These are phyloP conservation scores for Phytophthora pseudosyringae DNA, from an alignment of 352 stramenopile genomes.

Conservation along the genomic window DNA sequence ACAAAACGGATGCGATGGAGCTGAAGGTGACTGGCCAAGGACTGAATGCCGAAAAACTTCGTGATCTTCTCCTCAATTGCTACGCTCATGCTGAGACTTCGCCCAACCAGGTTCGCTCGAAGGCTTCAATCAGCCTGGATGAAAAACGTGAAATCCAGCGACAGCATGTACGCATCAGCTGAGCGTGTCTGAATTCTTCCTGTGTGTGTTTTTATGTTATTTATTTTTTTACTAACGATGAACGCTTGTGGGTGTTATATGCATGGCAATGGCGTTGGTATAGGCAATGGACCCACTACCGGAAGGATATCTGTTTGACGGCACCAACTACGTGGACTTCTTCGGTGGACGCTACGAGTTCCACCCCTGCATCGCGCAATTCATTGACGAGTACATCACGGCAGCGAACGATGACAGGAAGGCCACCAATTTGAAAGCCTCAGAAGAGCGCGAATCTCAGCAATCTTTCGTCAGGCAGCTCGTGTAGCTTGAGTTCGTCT, in stretches of 20 bases:
- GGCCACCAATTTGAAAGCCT: conserved; percentile 54
- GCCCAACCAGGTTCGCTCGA: conserved; percentile 47
- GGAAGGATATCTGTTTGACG: conserved; percentile 76
- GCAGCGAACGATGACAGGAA: conserved; percentile 49
- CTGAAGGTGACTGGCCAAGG: conserved; percentile 55
- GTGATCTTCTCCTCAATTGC: conserved; percentile 61
- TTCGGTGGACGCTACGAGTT: conserved; percentile 78
- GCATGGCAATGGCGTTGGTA: not conserved
- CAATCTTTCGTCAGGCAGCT: conserved; percentile 47
- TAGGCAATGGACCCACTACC: conserved; percentile 74
- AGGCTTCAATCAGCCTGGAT: conserved; percentile 49
- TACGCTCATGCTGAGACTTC: conserved; percentile 52
- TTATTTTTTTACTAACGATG: not conserved
- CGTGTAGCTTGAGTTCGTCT: conserved; percentile 1
- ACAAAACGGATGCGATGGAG: conserved; percentile 35
- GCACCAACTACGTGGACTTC: conserved; percentile 77
- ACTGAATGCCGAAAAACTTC: conserved; percentile 53
- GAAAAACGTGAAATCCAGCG: conserved; percentile 78
- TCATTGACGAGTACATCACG: conserved; percentile 68
- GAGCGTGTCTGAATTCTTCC: not conserved
- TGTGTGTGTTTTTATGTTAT: not conserved
- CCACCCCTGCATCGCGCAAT: conserved; percentile 69
- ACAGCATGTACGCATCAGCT: conserved; percentile 54
- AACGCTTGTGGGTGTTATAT: not conserved
- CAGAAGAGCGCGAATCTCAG: conserved; percentile 56